phyloP scores from a whole-genome alignment of 495 filamentous ascomycete genomes.

The Penicillium canariense region DNA sequence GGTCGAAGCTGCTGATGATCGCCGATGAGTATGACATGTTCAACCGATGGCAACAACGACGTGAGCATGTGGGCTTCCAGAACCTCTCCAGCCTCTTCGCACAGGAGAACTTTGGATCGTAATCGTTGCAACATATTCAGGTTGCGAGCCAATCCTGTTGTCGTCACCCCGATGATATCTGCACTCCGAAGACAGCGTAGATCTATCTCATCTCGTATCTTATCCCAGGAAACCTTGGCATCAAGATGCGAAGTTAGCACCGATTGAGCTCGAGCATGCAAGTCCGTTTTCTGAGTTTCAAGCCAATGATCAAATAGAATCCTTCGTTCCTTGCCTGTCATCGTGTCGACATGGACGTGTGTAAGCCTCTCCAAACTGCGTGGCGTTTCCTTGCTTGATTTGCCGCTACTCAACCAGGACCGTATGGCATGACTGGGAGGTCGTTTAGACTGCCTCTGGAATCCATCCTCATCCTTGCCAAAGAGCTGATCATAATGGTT shows the following conservation, averaged over 20 bases:
- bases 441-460: not conserved
- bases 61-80: constrained; percentile 58
- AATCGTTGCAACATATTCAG: not conserved
- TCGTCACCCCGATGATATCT: not conserved
- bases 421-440: not conserved
- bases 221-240: not conserved
- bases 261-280: too few relatives aligned
- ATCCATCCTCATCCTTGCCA: not conserved
- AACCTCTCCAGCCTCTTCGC: not conserved
- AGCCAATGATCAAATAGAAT: too few relatives aligned
- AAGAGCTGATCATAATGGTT: not conserved
- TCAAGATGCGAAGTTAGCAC: not conserved
- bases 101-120: not conserved
- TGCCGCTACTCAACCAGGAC: not conserved
- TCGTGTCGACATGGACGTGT: too few relatives aligned
- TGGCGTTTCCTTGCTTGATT: not conserved
- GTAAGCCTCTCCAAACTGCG: too few relatives aligned
- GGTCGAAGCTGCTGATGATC: constrained; percentile 75
- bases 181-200: not conserved
- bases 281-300: too few relatives aligned
- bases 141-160: not conserved
- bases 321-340: too few relatives aligned
- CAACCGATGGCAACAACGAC: constrained; percentile 63
- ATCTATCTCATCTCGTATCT: not conserved
- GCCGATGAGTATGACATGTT: constrained; percentile 75